These are phyloP conservation scores for Nymphaea thermarum DNA, from an alignment of 164 flowering plant species.

Conservation along the genomic window DNA sequence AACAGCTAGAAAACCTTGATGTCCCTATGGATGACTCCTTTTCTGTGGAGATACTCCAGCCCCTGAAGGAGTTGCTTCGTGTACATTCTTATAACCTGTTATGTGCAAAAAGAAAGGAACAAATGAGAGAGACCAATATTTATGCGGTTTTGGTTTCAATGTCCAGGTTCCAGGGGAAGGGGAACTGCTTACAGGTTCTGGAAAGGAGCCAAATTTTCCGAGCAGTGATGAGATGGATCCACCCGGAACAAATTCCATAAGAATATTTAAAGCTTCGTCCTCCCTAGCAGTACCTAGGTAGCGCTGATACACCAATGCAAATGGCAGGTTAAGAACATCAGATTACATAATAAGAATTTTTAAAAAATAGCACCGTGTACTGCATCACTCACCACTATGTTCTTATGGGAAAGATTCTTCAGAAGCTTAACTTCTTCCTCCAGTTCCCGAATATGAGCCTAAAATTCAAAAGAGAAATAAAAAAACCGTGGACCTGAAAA, in stretches of 20 bases:
- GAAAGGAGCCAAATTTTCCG: slow-evolving; percentile 93
- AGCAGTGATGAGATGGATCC: slow-evolving; percentile 94
- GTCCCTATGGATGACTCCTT: slow-evolving; percentile 93
- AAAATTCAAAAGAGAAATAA: background rate
- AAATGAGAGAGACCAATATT: background rate
- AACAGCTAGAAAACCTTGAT: slow-evolving; percentile 47
- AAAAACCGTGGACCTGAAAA: background rate
- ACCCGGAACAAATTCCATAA: slow-evolving; percentile 97
- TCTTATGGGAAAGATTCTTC: slow-evolving; percentile 80
- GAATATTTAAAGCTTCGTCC: slow-evolving; percentile 72
- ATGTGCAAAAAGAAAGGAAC: background rate
- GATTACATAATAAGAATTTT: background rate
- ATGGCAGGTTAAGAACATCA: background rate
- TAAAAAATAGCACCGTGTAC: background rate
- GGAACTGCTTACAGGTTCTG: slow-evolving; percentile 69
- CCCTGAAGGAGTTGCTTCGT: slow-evolving; percentile 85
- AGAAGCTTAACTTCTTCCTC: slow-evolving; percentile 97
- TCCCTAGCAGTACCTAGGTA: slow-evolving; percentile 93
- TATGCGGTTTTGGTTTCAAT: background rate
- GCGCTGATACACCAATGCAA: slow-evolving; percentile 40
- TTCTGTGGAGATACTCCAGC: slow-evolving; percentile 77
- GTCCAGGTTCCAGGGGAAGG: background rate
- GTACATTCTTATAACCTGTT: slow-evolving; percentile 84
- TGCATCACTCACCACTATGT: slow-evolving; percentile 70
- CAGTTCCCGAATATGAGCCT: slow-evolving; percentile 85